phyloP scores from a whole-genome alignment of 2,329 filamentous ascomycete genomes.

The Tolypocladium album region DNA sequence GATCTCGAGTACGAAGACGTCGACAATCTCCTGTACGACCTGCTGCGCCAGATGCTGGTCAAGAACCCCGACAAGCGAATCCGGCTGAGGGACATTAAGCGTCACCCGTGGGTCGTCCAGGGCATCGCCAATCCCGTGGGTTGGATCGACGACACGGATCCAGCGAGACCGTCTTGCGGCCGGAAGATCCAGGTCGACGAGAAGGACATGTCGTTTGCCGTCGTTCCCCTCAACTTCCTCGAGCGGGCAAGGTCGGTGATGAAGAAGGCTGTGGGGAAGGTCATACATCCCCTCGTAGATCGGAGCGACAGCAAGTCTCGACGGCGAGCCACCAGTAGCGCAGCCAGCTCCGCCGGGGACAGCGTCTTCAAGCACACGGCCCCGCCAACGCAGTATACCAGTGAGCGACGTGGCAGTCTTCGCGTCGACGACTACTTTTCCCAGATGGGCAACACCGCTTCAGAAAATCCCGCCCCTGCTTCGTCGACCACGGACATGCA shows the following conservation, averaged over 20 bases:
- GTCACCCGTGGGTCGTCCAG: conserved; percentile 80
- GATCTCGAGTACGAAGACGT: conserved; percentile 80
- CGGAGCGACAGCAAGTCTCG: conserved; percentile 44
- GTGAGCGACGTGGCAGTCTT: conserved; percentile 43
- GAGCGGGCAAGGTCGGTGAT: conserved; percentile 75
- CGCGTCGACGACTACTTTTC: conserved; percentile 45
- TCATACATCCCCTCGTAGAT: conserved; percentile 50
- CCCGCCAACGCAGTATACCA: conserved; percentile 41
- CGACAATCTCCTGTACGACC: conserved; percentile 67
- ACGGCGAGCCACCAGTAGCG: conserved; percentile 49
- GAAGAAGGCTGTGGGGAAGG: conserved; percentile 54
- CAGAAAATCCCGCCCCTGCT: conserved; percentile 14
- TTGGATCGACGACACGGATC: conserved; percentile 95
- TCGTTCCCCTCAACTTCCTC: conserved; percentile 79
- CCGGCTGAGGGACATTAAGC: conserved; percentile 82
- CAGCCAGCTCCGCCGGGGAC: conserved; percentile 53
- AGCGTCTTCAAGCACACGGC: conserved; percentile 31
- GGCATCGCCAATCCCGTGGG: conserved; percentile 62
- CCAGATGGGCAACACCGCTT: conserved; percentile 23
- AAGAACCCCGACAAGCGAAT: conserved; percentile 89
- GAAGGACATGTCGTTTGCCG: conserved; percentile 78
- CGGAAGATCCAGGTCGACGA: conserved; percentile 88
- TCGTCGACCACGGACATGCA: conserved; percentile 12
- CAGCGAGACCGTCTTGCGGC: conserved; percentile 64
- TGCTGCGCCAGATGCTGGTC: conserved; percentile 67